Evolutionary conservation across 2,329 filamentous ascomycete species (phyloP).

Genomic region (Alternaria gansuensis): DNA sequence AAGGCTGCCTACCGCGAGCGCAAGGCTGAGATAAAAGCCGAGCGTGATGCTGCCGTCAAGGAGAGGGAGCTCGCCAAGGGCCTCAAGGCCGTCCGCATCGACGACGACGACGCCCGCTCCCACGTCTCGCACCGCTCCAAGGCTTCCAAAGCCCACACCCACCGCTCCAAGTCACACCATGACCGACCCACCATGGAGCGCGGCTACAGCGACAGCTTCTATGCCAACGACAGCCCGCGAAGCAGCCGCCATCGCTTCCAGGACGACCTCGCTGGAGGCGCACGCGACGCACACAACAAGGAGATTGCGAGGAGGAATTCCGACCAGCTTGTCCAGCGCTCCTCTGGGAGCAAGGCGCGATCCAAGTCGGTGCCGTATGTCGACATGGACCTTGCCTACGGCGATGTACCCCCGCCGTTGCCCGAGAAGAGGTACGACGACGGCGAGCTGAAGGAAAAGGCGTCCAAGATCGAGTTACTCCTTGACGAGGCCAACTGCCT

Average conservation of each 20-base stretch:
- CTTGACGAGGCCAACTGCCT: conserved; percentile 89
- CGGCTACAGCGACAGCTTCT: conserved; percentile 58
- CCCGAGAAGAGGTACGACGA: conserved; percentile 61
- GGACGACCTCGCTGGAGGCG: conserved; percentile 38
- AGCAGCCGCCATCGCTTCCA: conserved; percentile 42
- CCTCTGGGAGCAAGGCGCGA: conserved; percentile 37
- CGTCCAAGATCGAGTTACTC: conserved; percentile 77
- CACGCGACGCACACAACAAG: conserved; percentile 43
- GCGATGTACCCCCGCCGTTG: conserved; percentile 77
- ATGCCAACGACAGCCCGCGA: conserved; percentile 50
- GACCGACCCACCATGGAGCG: conserved; percentile 54
- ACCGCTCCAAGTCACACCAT: conserved; percentile 40
- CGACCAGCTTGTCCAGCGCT: conserved; percentile 42
- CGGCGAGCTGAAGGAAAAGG: conserved; percentile 70
- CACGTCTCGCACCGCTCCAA: conserved; percentile 43
- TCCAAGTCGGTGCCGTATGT: conserved; percentile 55
- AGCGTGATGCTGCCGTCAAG: conserved; percentile 67
- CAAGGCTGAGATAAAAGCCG: conserved; percentile 80
- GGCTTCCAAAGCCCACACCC: conserved; percentile 34
- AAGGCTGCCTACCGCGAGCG: conserved; percentile 87
- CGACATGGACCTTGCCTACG: conserved; percentile 93
- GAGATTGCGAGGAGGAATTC: conserved; percentile 58
- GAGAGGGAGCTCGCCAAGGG: conserved; percentile 69
- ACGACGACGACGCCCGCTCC: conserved; percentile 52
- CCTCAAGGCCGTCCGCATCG: conserved; percentile 59